Base-by-base conservation (phyloP, 495 filamentous ascomycete genomes). In the Penicillium flavigenum region DNA sequence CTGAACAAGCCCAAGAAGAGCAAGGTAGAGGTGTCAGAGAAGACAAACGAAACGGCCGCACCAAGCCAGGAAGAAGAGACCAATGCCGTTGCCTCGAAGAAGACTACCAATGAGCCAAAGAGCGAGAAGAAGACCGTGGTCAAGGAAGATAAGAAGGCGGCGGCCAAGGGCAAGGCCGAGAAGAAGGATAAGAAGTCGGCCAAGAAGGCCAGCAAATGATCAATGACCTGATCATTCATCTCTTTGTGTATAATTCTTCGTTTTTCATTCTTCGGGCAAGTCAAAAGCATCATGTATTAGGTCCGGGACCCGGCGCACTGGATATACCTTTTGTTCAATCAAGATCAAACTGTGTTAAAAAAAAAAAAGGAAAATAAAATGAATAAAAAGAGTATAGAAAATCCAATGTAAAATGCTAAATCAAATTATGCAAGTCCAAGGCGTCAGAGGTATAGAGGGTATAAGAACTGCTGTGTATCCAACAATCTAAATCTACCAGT, bases 141-240 rank as follows among this genome's bases (percentile, higher is more conserved):
- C 4, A 63, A 65, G 45, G 46, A 56, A 29, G 56, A 65, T 47
- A 63, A 64, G 48, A 60, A 63, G 51, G 27, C 54, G n/a, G 56
- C 57, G 27, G 51, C 20, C 17, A 53, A 57, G 52, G 44, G 39
- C 38, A 62, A 63, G 52, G 49, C 31, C 6, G 54, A 57, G 32
- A 60, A 65, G 60, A 58, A 61, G 32, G 70, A 68, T 32, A 71
- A 68, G 59, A 72, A 72, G 57, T 48, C 68, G 29, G 36, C 58
- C 43, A 77, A 74, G 71, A 77, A 77, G 64, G 59, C 64, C 29
- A 60, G 43, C 58, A 79, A 77, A 72, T 71, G 62, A 72, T 57
- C 52, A 57, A 52, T 43, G 50, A 54, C 42, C 17, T 63, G 55
- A 66, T 51, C 58, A 51, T 69, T 55, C 47, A 6, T 54, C 43